Evolutionary conservation across 768 basidiomycete genomes (phyloP), one percentile per base, ranked within the genome.

Genomic region (Lepiota brunneoincarnata): DNA sequence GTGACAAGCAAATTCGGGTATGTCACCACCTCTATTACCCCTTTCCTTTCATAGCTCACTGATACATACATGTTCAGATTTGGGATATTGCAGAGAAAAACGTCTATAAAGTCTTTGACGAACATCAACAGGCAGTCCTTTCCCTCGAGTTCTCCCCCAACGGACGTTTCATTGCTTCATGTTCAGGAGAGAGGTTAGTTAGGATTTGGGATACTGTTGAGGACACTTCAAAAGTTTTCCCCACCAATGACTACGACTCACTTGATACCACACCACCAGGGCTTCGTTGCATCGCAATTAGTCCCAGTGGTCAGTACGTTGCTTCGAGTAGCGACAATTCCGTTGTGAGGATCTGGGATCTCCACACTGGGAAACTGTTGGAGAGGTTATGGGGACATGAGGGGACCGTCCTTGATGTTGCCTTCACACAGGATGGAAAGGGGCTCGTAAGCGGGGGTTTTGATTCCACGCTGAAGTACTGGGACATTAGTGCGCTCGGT

Each of bases 381-480:
- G 90, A 91, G 65, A 74, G 84, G 23, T 71, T 93, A 48, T 70
- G 78, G 37, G 91, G 90, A 0, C 91, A 92, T 67, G 76, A 79
- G 57, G 89, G 93, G 62, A 85, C 83, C 45, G 89, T 92, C 28
- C 93, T 92, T 66, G 85, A 85, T 43, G 77, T 93, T 10, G 90
- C 89, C n/a, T 98, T 96, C 71, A 91, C 91, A 3, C 93, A 91
- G 0, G 95, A 96, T 64, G 93, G 93, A 35, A 84, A 84, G 65
- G 89, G 86, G 3, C 75, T 98, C 60, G 89, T 97, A 4, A 91
- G 88, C 58, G 95, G 93, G 31, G 91, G 89, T 70, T 71, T 92
- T 61, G 91, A 93, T 65, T 85, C 87, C 73, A 89, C 87, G 42
- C 64, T 93, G 56, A 89, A 91, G 66, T 83, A 86, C 55, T 93